Base-by-base conservation (phyloP, 1,284 basidiomycete species). In the Ganoderma leucocontextum region DNA sequence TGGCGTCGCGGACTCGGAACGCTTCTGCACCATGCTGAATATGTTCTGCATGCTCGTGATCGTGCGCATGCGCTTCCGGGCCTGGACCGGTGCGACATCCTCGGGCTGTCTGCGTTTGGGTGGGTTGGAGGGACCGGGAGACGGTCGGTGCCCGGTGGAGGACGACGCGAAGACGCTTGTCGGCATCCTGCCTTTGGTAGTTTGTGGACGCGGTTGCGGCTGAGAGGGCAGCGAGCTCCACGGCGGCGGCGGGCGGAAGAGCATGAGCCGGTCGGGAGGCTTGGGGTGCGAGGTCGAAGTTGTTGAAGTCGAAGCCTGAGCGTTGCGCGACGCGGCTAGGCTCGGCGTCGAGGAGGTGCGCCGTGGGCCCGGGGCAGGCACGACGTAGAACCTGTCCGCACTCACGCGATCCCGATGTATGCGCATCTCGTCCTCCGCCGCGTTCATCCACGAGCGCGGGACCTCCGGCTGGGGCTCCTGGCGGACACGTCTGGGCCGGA, bases 221-320 rank as follows among this genome's bases (percentile, higher is more conserved):
- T 64, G 60, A 1, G 63, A 39, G 17, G 73, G 73, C 13, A 78
- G 70, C 7, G 60, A 55, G 39, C 68, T 73, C 84, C 83, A 86
- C 17, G 82, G 78, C 2, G 82, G 83, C 1, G 83, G 83, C 1
- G 75, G 67, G 8, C 86, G 84, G 72, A 80, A 85, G 25, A 88
- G 82, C 78, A 82, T 83, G 33, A 85, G 76, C 15, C 73, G 70
- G 25, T 79, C 72, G 36, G 70, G 62, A 63, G 22, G 64, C n/a
- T 35, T 52, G 62, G 7, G 22, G 12, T 25, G 25, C 47, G 13
- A 17, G 47, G 47, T 49, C 47, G 22, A 25, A 8, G 47, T 49
- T 22, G 47, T 13, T 6, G n/a, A 22, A 22, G 17, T 19, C 22
- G 58, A 12, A 13, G 58, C 4, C n/a, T 29, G 35, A 35, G 33